A percentile compares a stretch with the other conserved stretches of the same genome.
These are phyloP conservation scores for Xylariaceae sp. DNA, from an alignment of 2,329 filamentous ascomycete species.

Conservation along the genomic window DNA sequence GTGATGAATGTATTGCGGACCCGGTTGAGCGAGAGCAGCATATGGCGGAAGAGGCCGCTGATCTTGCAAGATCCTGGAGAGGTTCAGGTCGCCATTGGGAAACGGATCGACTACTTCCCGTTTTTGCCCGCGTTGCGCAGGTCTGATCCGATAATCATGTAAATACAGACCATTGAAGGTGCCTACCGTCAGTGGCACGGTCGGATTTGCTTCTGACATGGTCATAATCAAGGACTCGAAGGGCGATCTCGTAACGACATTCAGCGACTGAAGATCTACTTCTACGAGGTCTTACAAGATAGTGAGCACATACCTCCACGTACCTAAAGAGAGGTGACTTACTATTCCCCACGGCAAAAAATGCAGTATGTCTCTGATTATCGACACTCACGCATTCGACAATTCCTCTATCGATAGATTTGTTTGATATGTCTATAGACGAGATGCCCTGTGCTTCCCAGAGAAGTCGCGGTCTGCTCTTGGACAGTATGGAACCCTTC, in stretches of 20 bases:
- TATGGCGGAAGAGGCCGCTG: constrained; percentile 63
- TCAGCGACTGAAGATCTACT: constrained; percentile 78
- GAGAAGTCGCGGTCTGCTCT: constrained; percentile 72
- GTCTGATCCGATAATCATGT: constrained; percentile 71
- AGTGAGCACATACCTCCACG: constrained; percentile 24
- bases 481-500: constrained; percentile 69
- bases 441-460: constrained; percentile 46
- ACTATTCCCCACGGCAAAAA: constrained; percentile 80
- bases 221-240: constrained; percentile 87
- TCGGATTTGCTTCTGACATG: constrained; percentile 71
- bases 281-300: constrained; percentile 68
- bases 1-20: constrained; percentile 83
- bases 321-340: constrained; percentile 41
- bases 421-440: constrained; percentile 51
- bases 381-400: constrained; percentile 87
- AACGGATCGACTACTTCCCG: constrained; percentile 48
- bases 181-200: constrained; percentile 80
- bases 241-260: constrained; percentile 70
- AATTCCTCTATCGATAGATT: constrained; percentile 59
- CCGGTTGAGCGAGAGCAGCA: constrained; percentile 78
- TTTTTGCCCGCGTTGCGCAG: constrained; percentile 41
- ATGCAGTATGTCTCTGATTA: constrained; percentile 69
- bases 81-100: constrained; percentile 36
- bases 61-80: constrained; percentile 55
- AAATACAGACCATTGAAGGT: constrained; percentile 83